Base-by-base conservation (phyloP, 331 rosid species). In the Rosa hybrid region DNA sequence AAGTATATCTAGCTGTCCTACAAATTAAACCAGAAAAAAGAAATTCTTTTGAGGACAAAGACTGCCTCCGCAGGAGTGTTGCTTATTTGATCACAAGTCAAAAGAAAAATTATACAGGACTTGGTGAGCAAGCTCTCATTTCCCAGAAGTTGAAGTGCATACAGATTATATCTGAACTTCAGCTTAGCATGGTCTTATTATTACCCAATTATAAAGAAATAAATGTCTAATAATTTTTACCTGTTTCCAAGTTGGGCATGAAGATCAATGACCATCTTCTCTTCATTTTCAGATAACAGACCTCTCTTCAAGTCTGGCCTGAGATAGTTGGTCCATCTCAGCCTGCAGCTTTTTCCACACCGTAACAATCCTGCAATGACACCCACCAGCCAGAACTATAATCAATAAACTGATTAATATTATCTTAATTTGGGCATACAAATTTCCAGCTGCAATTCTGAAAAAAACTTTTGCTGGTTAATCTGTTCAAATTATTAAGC, bases 211-310 rank as follows among this genome's bases (percentile, higher is more conserved):
- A 20, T 7, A 21, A n/a, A 57, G 2, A 60, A 60, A 23, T 21
- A 23, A 56, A 20, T 56, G 12, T 54, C 8, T 38, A 48, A 71
- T 7, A 23, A 18, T 87, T 16, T 60, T 21, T 63, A 63, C 98
- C 98, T 90, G 80, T 93, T 93, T 70, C 98, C 98, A 77, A 93
- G 93, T 84, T 91, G 94, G 68, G 95, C 91, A 78, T 93, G 98
- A 25, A 93, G 98, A 60, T 93, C 94, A 81, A 93, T 93, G 75
- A 93, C 98, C 92, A 89, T 78, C 84, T 90, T 83, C 87, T 93
- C 98, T 62, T 93, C 98, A 83, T 30, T 59, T 23, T 90, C 92
- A 57, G 98, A 91, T 72, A 93, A 76, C 80, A 93, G 97, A 6
- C 98, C 97, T 84, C 98, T 87, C 82, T 93, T 93, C 44, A 93